Base-by-base conservation (phyloP, 768 basidiomycete species). In the Sarcodon aspratus region DNA sequence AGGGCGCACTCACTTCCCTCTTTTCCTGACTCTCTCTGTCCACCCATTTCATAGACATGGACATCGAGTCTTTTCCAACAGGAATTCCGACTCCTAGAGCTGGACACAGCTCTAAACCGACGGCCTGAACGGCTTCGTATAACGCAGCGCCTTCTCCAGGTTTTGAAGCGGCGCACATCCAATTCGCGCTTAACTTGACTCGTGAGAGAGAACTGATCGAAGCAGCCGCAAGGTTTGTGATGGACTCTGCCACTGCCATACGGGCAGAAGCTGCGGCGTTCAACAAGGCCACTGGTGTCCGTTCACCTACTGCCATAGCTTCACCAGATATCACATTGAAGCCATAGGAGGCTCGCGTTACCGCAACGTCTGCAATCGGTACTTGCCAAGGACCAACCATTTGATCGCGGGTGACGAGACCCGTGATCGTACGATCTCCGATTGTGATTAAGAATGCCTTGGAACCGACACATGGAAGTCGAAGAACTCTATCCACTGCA, bases 1-100 rank as follows among this genome's bases (percentile, higher is more conserved):
- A 64, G 9, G 96, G 96, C 5, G 96, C 74, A 48, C 82, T 93
- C 50, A 99, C 86, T 58, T 94, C 84, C 52, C 81, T 82, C 58
- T 79, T 69, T 53, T 81, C 76, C 21, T 67, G 70, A 4, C 69
- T 76, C 43, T 81, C 74, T 46, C 53, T 42, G 31, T 68, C 70
- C 67, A 64, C 68, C 84, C 96, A 99, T 58, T 82, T 85, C 94
- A 97, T 99, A 52, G 89, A 84, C 96, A 98, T 99, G 15, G 90
- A 94, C 96, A 99, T 98, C 10, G 94, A 97, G 62, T 99, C 96
- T 68, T 99, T 99, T 31, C 96, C 96, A n/a, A 99, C 96, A 0
- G 96, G 96, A 38, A 92, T 90, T 7, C 92, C 88, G 17, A 99
- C 70, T 10, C 96, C 94, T 10, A 98, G 75, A 5, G 78, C 80